Base-by-base conservation (phyloP, 345 rosid genomes). In the Diplotaxis tenuifolia region DNA sequence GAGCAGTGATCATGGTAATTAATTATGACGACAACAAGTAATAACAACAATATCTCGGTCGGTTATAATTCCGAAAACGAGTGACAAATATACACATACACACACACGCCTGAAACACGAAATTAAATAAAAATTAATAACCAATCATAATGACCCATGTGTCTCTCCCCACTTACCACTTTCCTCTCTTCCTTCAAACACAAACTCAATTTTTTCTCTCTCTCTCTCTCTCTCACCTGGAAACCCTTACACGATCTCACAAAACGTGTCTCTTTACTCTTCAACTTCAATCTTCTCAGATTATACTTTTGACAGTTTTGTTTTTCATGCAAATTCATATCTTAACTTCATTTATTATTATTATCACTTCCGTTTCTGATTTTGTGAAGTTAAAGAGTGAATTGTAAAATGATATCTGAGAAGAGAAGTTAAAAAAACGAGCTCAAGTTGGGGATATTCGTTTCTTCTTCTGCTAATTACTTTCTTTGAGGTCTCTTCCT, bases 11-110 rank as follows among this genome's bases (percentile, higher is more conserved):
- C 8, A 45, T 45, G 19, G 50, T 38, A 70, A 70, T 15, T 62
- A 70, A 31, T 65, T 45, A 76, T 50, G 80, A 76, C 56, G 75
- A 70, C 80, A 70, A 40, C 47, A 40, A 40, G 47, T 38, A 38
- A 38, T 29, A 75, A 74, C 62, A 76, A 76, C 31, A 75, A 47
- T 71, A 76, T 71, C 76, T 76, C 56, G 80, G 80, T 76, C 80
- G 75, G 75, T 76, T 76, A n/a, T 19, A 45, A 45, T 45, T 14
- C n/a, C 50, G 50, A 45, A n/a, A 45, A 45, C 50, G 70, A 70
- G 47, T 32, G 75, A 70, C 80, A 70, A 70, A 76, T 76, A 57
- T 76, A 53, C 28, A 15, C 20, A 38, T 7, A 32, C 32, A 29
- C 32, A 40, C 47, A 56, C 75, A 27, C 66, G 71, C 32, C 14